A percentile compares a stretch with the other conserved stretches of the same genome.
Evolutionary conservation across 106 monocot genomes (phyloP).

Genomic region (Acorus calamus): DNA sequence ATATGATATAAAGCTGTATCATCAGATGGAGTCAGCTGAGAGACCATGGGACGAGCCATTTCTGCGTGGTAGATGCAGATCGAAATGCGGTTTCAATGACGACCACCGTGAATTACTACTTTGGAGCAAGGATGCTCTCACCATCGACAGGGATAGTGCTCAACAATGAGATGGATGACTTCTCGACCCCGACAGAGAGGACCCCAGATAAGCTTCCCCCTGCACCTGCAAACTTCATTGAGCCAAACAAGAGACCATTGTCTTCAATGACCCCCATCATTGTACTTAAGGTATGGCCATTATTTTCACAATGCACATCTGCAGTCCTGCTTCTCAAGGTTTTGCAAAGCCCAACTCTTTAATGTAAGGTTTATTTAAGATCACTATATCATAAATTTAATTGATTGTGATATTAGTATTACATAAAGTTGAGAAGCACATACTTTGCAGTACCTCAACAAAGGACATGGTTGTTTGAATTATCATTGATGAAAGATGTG

Average conservation of each 20-base stretch:
- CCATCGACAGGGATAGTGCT: conserved; percentile 81
- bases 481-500: too few relatives aligned
- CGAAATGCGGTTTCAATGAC: conserved; percentile 91
- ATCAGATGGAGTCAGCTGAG: conserved; percentile 68
- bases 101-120: conserved; percentile 60
- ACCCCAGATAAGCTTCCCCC: conserved; percentile 65
- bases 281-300: conserved; percentile 50
- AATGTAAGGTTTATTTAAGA: too few relatives aligned
- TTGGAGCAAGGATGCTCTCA: conserved; percentile 66
- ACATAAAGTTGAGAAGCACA: too few relatives aligned
- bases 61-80: conserved; percentile 72
- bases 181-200: conserved; percentile 52
- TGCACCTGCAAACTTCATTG: conserved; percentile 77
- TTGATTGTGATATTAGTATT: too few relatives aligned
- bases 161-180: conserved; percentile 96
- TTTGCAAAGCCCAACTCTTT: too few relatives aligned
- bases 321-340: too few relatives aligned
- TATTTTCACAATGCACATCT: not conserved
- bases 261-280: conserved; percentile 97
- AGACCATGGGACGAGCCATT: conserved; percentile 89
- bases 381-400: too few relatives aligned
- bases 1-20: not conserved
- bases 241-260: conserved; percentile 70
- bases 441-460: too few relatives aligned
- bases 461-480: too few relatives aligned